Evolutionary conservation across 2,329 filamentous ascomycete genomes (phyloP), one percentile per base, ranked within the genome.

Genomic region (Ophiostoma montium): DNA sequence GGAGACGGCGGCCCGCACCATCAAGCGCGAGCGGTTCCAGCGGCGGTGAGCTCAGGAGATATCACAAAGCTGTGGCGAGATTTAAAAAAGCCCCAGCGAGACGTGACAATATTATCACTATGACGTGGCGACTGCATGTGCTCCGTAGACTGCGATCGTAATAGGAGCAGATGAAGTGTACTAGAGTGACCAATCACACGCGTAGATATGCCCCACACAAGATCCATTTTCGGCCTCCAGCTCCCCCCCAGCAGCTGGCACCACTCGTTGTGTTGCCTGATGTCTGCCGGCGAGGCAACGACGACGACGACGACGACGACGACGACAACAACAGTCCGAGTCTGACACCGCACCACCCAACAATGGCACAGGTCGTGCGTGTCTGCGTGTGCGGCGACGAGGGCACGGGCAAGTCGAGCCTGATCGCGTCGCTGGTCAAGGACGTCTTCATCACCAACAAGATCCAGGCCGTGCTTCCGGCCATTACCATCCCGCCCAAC

Each of bases 331-430:
- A 15, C 21, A 11, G 13, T 21, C 19, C n/a, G 5, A 33, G 5
- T 8, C 36, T n/a, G 5, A 4, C 10, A 13, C 8, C 16, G 9
- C 16, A 3, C 16, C 23, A 21, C 23, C 27, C 9, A n/a, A 31
- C 15, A 8, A 53, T 53, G 49, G 49, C 49, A 15, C 48, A 50
- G 36, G 49, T 49, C 44, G 90, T 96, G 53, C 85, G 92, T 56
- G 89, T 96, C 61, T 95, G 88, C 65, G 86, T 96, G 52, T 95
- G 89, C 69, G 92, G 92, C 61, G 92, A 98, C 65, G 90, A 96
- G 68, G 85, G 85, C 59, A 88, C 85, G n/a, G 88, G 88, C 59
- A 95, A 95, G 69, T 92, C 85, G 52, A 92, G 86, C 65, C 75
- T 95, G 64, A 94, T 95, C 62, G 92, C 89, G 50, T 94, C 88